These are phyloP conservation scores for Fusarium sublunatum DNA, from an alignment of 2,329 filamentous ascomycete genomes.

Conservation along the genomic window DNA sequence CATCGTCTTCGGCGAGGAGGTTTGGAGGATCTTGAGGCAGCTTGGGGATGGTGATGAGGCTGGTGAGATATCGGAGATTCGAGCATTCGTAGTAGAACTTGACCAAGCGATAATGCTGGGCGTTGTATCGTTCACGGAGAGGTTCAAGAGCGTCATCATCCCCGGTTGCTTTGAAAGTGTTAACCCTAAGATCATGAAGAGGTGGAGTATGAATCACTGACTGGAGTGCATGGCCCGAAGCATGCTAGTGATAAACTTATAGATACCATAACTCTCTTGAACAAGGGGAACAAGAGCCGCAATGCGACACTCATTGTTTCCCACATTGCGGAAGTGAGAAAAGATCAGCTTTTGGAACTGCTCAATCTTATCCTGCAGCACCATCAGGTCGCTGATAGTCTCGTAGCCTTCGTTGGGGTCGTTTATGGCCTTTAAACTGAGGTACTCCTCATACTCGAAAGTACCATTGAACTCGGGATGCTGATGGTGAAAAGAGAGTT, in stretches of 20 bases:
- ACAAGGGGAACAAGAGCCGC: constrained; percentile 93
- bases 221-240: constrained; percentile 95
- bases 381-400: constrained; percentile 97
- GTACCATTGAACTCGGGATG: constrained; percentile 98
- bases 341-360: constrained; percentile 99
- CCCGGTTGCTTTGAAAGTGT: constrained; percentile 74
- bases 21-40: constrained; percentile 94
- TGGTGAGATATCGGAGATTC: constrained; percentile 95
- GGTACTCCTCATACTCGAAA: constrained; percentile 99
- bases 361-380: constrained; percentile 96
- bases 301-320: constrained; percentile 97
- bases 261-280: constrained; percentile 98
- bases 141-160: constrained; percentile 93
- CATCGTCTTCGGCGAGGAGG: constrained; percentile 84
- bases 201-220: constrained; percentile 57
- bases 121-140: constrained; percentile 88
- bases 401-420: constrained; percentile 98
- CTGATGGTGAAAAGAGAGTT: constrained; percentile 95
- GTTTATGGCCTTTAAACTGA: constrained; percentile 97
- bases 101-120: constrained; percentile 94
- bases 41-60: constrained; percentile 94
- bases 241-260: constrained; percentile 99
- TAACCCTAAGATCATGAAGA: constrained; percentile 24
- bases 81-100: constrained; percentile 99
- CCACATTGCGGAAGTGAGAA: constrained; percentile 90